Conservation (phyloP, 176 grass and related monocot genomes). For the Musa acuminata region DNA sequence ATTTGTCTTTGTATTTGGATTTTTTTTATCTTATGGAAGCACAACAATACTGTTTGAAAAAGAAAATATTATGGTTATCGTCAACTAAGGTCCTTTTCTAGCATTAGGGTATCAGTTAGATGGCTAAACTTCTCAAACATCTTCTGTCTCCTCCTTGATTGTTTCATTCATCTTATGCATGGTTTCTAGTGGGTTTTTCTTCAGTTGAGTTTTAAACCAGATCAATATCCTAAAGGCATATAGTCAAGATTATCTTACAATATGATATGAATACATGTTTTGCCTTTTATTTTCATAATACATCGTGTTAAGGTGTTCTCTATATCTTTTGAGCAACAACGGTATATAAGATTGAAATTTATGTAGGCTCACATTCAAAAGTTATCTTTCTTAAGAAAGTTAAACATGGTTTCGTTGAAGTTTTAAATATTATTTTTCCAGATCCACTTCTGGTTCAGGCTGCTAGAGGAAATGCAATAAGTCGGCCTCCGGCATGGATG, state of each 20-base stretch:
- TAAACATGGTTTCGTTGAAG: neutral
- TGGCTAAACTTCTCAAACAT: neutral
- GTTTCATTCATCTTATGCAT: neutral
- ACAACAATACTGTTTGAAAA: neutral
- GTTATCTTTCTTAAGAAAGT: neutral
- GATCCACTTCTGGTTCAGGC: slow-evolving; percentile 72
- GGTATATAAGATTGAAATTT: too few species aligned
- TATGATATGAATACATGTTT: neutral
- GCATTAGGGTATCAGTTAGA: neutral
- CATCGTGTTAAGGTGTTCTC: neutral
- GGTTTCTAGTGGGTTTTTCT: neutral
- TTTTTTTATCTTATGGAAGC: neutral
- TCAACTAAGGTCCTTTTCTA: neutral
- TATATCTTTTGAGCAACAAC: neutral
- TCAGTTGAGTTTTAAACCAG: neutral
- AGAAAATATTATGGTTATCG: neutral
- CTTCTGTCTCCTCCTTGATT: neutral
- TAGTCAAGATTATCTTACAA: neutral
- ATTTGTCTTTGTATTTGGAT: neutral
- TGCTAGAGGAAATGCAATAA: slow-evolving; percentile 49
- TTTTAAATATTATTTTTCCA: slow-evolving; percentile 18
- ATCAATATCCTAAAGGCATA: neutral
- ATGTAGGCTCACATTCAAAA: too few species aligned
- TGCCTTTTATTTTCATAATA: neutral
- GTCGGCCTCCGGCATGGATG: slow-evolving; percentile 88